phyloP scores from a whole-genome alignment of 805 yeast species.

The Lipomyces sp. region DNA sequence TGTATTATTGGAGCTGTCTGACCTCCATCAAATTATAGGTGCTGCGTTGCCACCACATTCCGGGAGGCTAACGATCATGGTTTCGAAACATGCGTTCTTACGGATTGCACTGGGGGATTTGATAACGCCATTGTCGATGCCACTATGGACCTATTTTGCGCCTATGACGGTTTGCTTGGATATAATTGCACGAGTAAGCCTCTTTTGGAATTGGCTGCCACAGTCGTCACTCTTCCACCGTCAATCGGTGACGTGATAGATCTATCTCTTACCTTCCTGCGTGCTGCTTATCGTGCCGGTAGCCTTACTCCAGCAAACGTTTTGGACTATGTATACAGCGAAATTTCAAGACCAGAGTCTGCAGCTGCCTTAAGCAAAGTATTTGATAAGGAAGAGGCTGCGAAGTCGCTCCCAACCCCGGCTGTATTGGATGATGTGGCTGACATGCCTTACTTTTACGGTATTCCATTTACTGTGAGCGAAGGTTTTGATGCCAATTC shows the following conservation, averaged over 20 bases:
- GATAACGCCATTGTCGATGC: slow-evolving; percentile 28
- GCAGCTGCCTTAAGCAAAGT: slow-evolving; percentile 6
- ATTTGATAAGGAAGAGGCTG: slow-evolving; percentile 16
- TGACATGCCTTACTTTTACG: slow-evolving; percentile 27
- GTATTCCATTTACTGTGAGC: slow-evolving; percentile 25
- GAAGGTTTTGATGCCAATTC: slow-evolving; percentile 17
- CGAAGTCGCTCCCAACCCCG: slow-evolving; percentile 17
- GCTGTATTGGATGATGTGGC: slow-evolving; percentile 12
- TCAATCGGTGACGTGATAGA: slow-evolving; percentile 4
- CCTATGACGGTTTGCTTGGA: slow-evolving; percentile 34
- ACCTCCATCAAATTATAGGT: slow-evolving; percentile 14
- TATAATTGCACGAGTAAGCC: slow-evolving; percentile 28
- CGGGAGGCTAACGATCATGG: slow-evolving; percentile 40
- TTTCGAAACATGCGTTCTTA: slow-evolving; percentile 35
- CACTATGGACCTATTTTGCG: slow-evolving; percentile 27
- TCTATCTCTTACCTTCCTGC: slow-evolving; percentile 14
- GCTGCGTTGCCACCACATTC: slow-evolving; percentile 39
- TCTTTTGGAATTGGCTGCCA: slow-evolving; percentile 24
- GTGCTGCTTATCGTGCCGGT: slow-evolving; percentile 18
- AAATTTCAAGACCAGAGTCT: slow-evolving; percentile 6
- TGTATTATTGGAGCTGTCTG: background rate
- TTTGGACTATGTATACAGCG: slow-evolving; percentile 11
- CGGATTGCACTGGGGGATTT: slow-evolving; percentile 34
- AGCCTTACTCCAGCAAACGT: slow-evolving; percentile 15
- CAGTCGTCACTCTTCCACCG: slow-evolving; percentile 6